These are phyloP conservation scores for Gossypium stocksii DNA, from an alignment of 345 rosid species.

Conservation along the genomic window DNA sequence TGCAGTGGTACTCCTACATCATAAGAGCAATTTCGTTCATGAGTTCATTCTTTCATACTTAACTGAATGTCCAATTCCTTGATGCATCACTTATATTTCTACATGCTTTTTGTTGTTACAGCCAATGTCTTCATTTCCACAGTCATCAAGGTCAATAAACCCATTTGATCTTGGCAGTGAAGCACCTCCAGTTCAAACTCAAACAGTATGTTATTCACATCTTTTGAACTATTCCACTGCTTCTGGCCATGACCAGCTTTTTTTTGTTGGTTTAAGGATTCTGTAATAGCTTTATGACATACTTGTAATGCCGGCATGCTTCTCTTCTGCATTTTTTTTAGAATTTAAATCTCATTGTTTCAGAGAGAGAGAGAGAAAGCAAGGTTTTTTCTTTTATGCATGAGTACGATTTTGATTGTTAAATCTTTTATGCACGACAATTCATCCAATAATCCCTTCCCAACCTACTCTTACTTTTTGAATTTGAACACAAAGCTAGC, in stretches of 20 bases:
- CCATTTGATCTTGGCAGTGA: conserved; percentile 72
- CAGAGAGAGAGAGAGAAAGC: not conserved
- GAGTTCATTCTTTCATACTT: conserved; percentile 3
- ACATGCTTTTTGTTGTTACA: conserved; percentile 27
- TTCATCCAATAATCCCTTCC: not conserved
- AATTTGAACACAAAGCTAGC: not conserved
- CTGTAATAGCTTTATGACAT: not conserved
- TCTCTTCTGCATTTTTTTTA: not conserved
- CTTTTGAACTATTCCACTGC: conserved; percentile 8
- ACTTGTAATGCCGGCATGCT: not conserved
- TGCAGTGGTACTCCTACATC: conserved; percentile 40
- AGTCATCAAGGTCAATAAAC: conserved; percentile 55
- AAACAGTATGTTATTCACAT: conserved; percentile 43
- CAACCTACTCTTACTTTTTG: not conserved
- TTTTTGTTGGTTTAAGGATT: not conserved
- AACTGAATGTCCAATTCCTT: conserved; percentile 2
- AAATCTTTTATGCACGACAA: not conserved
- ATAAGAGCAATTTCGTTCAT: conserved; percentile 1
- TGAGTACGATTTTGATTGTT: not conserved
- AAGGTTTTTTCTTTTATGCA: not conserved
- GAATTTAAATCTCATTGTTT: not conserved
- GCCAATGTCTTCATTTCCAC: conserved; percentile 53
- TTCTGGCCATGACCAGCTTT: not conserved
- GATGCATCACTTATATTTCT: conserved; percentile 10
- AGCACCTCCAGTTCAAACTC: conserved; percentile 47